These are phyloP conservation scores for Pseudopyricularia cyperi DNA, from an alignment of 2,329 filamentous ascomycete species.

Conservation along the genomic window DNA sequence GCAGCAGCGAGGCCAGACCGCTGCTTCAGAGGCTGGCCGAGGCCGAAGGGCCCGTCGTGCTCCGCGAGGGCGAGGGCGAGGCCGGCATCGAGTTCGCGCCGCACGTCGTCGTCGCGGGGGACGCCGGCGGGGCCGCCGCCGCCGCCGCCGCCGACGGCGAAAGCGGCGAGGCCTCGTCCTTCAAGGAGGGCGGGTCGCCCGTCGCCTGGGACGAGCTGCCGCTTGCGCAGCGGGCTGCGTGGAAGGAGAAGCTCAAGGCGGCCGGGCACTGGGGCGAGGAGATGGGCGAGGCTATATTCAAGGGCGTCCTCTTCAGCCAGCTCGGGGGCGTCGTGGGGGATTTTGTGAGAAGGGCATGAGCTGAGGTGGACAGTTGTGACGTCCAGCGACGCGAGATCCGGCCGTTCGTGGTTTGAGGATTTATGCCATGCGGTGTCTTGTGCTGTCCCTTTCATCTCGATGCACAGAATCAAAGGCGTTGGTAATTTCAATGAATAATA, in stretches of 20 bases:
- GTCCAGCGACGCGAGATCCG: too few relatives aligned
- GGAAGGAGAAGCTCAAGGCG: slow-evolving; percentile 55
- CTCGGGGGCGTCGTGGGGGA: slow-evolving; percentile 49
- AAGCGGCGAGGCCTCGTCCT: slow-evolving; percentile 38
- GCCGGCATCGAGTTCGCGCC: slow-evolving; percentile 2
- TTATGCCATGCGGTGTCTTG: too few relatives aligned
- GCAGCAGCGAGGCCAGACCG: background rate
- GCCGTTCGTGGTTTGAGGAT: too few relatives aligned
- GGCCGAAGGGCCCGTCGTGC: slow-evolving; percentile 7
- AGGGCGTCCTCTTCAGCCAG: slow-evolving; percentile 66
- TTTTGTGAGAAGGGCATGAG: slow-evolving; percentile 20
- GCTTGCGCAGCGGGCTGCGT: slow-evolving; percentile 46
- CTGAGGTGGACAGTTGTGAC: too few relatives aligned
- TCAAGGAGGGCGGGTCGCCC: slow-evolving; percentile 10
- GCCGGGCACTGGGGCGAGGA: slow-evolving; percentile 69
- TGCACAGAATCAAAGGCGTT: too few relatives aligned
- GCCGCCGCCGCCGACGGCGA: slow-evolving; percentile 26
- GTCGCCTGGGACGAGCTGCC: slow-evolving; percentile 57
- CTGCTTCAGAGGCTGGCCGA: slow-evolving; percentile 1
- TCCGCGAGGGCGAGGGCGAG: slow-evolving; percentile 9
- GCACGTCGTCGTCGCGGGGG: slow-evolving; percentile 3
- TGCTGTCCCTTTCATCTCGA: too few relatives aligned
- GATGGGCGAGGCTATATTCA: slow-evolving; percentile 65
- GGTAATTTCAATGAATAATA: too few relatives aligned
- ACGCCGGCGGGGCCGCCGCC: slow-evolving; percentile 8